Evolutionary conservation across 495 filamentous ascomycete genomes (phyloP), one percentile per base, ranked within the genome.

Genomic region (Tricharina praecox): DNA sequence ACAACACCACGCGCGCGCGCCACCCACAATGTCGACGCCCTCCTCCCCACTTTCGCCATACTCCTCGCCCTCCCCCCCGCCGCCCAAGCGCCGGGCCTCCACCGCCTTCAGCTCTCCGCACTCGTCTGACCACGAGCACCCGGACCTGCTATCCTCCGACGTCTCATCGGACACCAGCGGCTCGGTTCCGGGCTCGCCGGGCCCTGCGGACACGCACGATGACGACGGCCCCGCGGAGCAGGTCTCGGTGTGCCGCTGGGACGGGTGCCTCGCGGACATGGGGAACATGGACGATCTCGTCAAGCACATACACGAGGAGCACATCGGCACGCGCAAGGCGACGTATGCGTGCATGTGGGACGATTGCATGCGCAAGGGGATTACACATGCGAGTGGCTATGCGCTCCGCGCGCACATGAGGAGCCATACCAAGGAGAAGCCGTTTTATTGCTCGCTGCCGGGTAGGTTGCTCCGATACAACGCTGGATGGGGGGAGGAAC

Each of bases 401-500:
- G 90, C 90, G 11, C 67, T 97, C 50, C 81, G 85, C 59, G 90
- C 92, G 20, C 90, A 97, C 64, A 95, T 96, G 86, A 66, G 90
- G 61, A 93, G 85, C 59, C 90, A 97, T 66, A 97, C 90, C 1
- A 76, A 86, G 62, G 92, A 97, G 68, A 97, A 97, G 64, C 90
- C 90, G 0, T 97, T 96, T 57, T 96, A 93, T 63, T 97, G 90
- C 64, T 79, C 80, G 11, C 64, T 97, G 19, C 90, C 90, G 33
- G 90, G 90, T 94, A 73, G 48, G 67, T 51, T 30, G 11, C 47
- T 50, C 15, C 33, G 15, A 10, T 34, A 20, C 43, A n/a, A 28
- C 23, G 47, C 25, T 35, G 21, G 28, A 13, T 43, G 23, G 19
- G 25, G 19, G 39, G 20, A 23, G 30, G 8, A 42, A 9, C 10